phyloP scores from a whole-genome alignment of 1,284 basidiomycete genomes.

The Irpex sp. region DNA sequence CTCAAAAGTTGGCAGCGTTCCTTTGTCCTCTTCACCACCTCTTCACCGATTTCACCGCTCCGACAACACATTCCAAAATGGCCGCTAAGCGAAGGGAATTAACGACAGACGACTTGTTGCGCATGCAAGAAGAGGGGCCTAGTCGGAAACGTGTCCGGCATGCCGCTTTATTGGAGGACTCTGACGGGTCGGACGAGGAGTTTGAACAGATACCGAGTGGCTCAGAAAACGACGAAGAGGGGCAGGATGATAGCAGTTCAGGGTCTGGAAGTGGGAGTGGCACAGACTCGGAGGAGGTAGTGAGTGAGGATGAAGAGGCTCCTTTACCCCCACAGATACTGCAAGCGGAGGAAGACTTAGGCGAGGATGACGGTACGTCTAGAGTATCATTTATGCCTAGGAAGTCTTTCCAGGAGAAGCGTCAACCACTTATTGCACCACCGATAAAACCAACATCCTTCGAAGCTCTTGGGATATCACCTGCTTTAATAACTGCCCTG shows the following conservation, averaged over 20 bases:
- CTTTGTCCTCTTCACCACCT: slow-evolving; percentile 1
- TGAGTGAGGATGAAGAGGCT: neutral
- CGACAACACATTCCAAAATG: slow-evolving; percentile 14
- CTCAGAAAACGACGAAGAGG: neutral
- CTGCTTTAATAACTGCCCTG: slow-evolving; percentile 68
- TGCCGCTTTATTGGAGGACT: slow-evolving; percentile 8
- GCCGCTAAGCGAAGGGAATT: slow-evolving; percentile 25
- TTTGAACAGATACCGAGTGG: neutral
- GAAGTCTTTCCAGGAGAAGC: slow-evolving; percentile 6
- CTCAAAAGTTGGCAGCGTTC: neutral
- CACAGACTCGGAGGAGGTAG: slow-evolving; percentile 9
- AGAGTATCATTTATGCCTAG: slow-evolving; percentile 23
- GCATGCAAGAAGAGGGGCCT: slow-evolving; percentile 34
- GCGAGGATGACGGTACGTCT: slow-evolving; percentile 11
- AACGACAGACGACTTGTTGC: slow-evolving; percentile 36
- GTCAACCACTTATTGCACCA: slow-evolving; percentile 3
- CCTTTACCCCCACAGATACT: neutral
- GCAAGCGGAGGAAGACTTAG: neutral
- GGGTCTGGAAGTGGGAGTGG: slow-evolving; percentile 7
- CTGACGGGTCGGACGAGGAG: slow-evolving; percentile 14
- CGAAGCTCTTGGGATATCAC: slow-evolving; percentile 70
- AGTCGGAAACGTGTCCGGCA: slow-evolving; percentile 23
- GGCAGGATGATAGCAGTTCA: slow-evolving; percentile 8
- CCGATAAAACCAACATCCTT: slow-evolving; percentile 45
- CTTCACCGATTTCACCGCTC: neutral